Evolutionary conservation across 2,329 filamentous ascomycete species (phyloP).

Genomic region (Hypoxylon sp.): DNA sequence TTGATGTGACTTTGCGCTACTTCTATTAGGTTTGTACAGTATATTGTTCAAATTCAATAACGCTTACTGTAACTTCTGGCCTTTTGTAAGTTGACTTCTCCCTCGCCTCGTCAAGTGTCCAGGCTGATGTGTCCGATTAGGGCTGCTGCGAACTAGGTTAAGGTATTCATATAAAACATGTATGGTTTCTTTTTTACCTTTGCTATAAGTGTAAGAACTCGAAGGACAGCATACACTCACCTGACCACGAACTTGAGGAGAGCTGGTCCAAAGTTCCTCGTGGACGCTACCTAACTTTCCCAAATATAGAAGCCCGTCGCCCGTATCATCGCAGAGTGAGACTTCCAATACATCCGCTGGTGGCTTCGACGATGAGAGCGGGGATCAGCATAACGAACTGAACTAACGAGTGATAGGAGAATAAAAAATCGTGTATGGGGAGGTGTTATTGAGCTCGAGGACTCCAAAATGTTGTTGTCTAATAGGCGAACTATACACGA

Average conservation of each 20-base stretch:
- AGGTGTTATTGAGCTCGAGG: background rate
- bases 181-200: constrained; percentile 1
- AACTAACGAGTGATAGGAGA: background rate
- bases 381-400: too few species aligned
- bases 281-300: too few species aligned
- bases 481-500: too few species aligned
- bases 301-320: constrained; percentile 5
- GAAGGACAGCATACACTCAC: constrained; percentile 14
- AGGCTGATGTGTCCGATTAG: background rate
- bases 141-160: background rate
- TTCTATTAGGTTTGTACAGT: too few species aligned
- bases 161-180: constrained; percentile 10
- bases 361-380: background rate
- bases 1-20: too few species aligned
- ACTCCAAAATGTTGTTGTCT: background rate
- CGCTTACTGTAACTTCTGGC: constrained; percentile 6
- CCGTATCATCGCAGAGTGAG: background rate
- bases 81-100: constrained; percentile 4
- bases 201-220: constrained; percentile 27
- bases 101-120: background rate
- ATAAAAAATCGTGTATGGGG: background rate
- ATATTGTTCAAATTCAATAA: background rate
- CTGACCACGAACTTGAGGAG: constrained; percentile 8
- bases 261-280: background rate
- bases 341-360: background rate